Percentiles rank a stretch among this genome's conserved stretches.
Evolutionary conservation across 2,329 filamentous ascomycete species (phyloP).

Genomic region (Shiraia sp.): DNA sequence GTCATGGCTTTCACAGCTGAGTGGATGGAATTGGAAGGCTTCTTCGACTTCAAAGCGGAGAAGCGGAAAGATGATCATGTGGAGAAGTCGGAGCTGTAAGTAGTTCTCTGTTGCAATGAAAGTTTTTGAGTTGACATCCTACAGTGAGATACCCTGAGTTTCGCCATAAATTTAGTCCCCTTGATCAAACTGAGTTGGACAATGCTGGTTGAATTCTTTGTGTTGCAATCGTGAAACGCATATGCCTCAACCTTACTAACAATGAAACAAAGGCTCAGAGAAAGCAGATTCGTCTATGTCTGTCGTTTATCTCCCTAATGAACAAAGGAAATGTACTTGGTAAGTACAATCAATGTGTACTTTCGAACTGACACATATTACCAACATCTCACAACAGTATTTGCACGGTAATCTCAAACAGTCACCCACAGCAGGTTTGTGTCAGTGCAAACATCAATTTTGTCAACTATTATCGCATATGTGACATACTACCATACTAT

Average conservation of each 20-base stretch:
- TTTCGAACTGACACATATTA: no score
- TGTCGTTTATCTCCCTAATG: background rate
- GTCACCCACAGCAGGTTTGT: no score
- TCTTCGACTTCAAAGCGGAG: conserved; percentile 30
- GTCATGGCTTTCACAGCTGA: conserved; percentile 85
- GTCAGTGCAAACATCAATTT: no score
- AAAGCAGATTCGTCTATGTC: no score
- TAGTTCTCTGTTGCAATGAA: conserved; percentile 17
- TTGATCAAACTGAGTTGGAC: background rate
- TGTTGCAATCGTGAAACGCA: background rate
- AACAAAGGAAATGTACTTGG: background rate
- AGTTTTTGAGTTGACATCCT: conserved; percentile 22
- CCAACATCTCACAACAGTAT: no score
- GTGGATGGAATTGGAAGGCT: conserved; percentile 73
- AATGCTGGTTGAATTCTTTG: background rate
- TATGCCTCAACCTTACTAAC: background rate
- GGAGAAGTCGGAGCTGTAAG: conserved; percentile 45
- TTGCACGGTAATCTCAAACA: no score
- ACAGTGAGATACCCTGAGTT: conserved; percentile 37
- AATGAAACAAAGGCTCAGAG: conserved; percentile 1
- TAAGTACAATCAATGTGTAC: background rate
- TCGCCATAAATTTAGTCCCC: conserved; percentile 7
- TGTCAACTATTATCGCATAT: background rate
- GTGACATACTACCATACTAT: conserved; percentile 4
- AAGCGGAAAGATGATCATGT: conserved; percentile 11